Percentiles rank a stretch among this genome's conserved stretches.
phyloP scores from a whole-genome alignment of 805 yeast species.

The Hemisphaericaspora nanyangensis region DNA sequence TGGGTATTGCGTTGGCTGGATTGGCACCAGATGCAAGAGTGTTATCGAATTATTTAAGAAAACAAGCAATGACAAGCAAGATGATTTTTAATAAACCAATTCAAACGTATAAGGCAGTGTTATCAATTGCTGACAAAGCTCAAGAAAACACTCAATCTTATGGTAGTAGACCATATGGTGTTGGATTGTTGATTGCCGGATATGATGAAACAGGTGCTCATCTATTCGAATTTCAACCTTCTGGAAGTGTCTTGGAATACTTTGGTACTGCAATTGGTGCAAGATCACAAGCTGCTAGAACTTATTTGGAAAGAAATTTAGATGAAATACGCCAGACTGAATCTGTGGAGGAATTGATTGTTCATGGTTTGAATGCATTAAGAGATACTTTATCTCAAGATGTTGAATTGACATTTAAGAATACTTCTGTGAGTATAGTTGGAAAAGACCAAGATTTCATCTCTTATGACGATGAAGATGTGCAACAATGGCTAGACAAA shows the following conservation, averaged over 20 bases:
- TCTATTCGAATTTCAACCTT: conserved; percentile 90
- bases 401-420: conserved; percentile 77
- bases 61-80: conserved; percentile 84
- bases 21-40: conserved; percentile 98
- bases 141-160: conserved; percentile 94
- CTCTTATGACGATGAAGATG: conserved; percentile 82
- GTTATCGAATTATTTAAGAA: conserved; percentile 80
- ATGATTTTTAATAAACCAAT: conserved; percentile 84
- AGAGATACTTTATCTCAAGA: conserved; percentile 95
- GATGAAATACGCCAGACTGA: conserved; percentile 60
- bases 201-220: conserved; percentile 94
- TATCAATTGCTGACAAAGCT: conserved; percentile 90
- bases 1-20: conserved; percentile 96
- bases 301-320: conserved; percentile 85
- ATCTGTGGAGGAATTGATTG: conserved; percentile 68
- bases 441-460: conserved; percentile 75
- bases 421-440: conserved; percentile 91
- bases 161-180: conserved; percentile 98
- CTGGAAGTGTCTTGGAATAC: conserved; percentile 89
- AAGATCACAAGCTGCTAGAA: conserved; percentile 96
- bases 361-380: conserved; percentile 83
- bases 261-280: conserved; percentile 97
- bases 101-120: conserved; percentile 77
- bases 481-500: conserved; percentile 75
- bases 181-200: conserved; percentile 87